These are phyloP conservation scores for Penicillium lagena DNA, from an alignment of 495 filamentous ascomycete species.

Conservation along the genomic window DNA sequence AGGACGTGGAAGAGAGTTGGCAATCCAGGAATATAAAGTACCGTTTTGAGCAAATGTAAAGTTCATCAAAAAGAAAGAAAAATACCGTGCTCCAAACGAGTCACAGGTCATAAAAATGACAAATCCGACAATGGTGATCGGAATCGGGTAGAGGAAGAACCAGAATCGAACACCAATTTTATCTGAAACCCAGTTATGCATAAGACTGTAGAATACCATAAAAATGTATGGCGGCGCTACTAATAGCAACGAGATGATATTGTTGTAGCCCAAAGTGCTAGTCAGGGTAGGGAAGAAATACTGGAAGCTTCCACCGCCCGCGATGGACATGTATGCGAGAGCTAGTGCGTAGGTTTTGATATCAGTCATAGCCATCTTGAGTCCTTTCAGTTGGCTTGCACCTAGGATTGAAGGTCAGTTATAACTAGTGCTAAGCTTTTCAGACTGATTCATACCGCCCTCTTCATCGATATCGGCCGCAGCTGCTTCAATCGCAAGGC, in stretches of 20 bases:
- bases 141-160: conserved; percentile 46
- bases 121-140: conserved; percentile 43
- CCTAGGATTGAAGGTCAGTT: too few species aligned
- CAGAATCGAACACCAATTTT: conserved; percentile 40
- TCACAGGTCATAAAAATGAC: conserved; percentile 43
- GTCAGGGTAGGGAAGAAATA: conserved; percentile 51
- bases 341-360: conserved; percentile 45
- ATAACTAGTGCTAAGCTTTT: conserved; percentile 46
- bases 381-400: too few species aligned
- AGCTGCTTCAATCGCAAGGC: conserved; percentile 41
- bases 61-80: conserved; percentile 48
- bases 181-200: conserved; percentile 41
- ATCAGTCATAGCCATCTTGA: too few species aligned
- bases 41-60: conserved; percentile 49
- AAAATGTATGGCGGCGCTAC: conserved; percentile 51
- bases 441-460: conserved; percentile 41
- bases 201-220: conserved; percentile 44
- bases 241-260: conserved; percentile 40
- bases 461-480: conserved; percentile 44
- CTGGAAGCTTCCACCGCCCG: conserved; percentile 50
- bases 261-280: conserved; percentile 32
- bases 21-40: conserved; percentile 49
- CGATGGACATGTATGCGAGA: conserved; percentile 45
- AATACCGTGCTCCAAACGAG: conserved; percentile 43
- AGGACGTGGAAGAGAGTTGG: conserved; percentile 44